A percentile compares a stretch with the other conserved stretches of the same genome.
Evolutionary conservation across 768 basidiomycete genomes (phyloP).

Genomic region (Kwoniella bestiolae): DNA sequence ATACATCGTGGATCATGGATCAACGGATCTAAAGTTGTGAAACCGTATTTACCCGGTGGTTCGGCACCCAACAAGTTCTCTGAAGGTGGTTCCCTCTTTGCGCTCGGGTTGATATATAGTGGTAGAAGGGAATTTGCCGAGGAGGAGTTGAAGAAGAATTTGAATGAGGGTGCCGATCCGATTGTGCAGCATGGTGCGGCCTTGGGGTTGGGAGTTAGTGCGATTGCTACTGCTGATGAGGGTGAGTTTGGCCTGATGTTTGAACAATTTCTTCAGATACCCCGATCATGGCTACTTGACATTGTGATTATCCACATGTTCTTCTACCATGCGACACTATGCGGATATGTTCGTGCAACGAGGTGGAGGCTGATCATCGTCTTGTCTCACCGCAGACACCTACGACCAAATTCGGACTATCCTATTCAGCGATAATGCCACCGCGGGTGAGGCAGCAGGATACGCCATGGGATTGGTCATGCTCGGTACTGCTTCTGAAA

Average conservation of each 20-base stretch:
- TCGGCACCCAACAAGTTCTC: slow-evolving; percentile 79
- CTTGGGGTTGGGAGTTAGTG: slow-evolving; percentile 92
- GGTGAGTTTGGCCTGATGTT: too few species aligned
- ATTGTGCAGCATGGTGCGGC: slow-evolving; percentile 97
- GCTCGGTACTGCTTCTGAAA: slow-evolving; percentile 86
- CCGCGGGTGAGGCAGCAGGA: slow-evolving; percentile 93
- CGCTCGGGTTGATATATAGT: slow-evolving; percentile 90
- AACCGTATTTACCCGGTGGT: slow-evolving; percentile 82
- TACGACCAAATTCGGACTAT: slow-evolving; percentile 89
- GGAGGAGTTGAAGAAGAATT: slow-evolving; percentile 74
- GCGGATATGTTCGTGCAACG: too few species aligned
- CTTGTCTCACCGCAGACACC: slow-evolving; percentile 62
- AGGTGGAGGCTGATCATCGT: not conserved
- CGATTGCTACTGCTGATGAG: slow-evolving; percentile 85
- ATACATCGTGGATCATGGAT: slow-evolving; percentile 97
- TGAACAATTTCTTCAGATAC: too few species aligned
- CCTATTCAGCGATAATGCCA: slow-evolving; percentile 90
- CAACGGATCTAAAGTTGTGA: slow-evolving; percentile 87
- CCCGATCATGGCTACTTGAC: too few species aligned
- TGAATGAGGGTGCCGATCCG: slow-evolving; percentile 66
- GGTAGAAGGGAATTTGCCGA: slow-evolving; percentile 71
- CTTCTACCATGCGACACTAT: not conserved
- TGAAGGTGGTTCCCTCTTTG: slow-evolving; percentile 95
- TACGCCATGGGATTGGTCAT: slow-evolving; percentile 98
- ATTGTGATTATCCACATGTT: not conserved